These are phyloP conservation scores for Coniochaeta sp. DNA, from an alignment of 2,329 filamentous ascomycete species.

Conservation along the genomic window DNA sequence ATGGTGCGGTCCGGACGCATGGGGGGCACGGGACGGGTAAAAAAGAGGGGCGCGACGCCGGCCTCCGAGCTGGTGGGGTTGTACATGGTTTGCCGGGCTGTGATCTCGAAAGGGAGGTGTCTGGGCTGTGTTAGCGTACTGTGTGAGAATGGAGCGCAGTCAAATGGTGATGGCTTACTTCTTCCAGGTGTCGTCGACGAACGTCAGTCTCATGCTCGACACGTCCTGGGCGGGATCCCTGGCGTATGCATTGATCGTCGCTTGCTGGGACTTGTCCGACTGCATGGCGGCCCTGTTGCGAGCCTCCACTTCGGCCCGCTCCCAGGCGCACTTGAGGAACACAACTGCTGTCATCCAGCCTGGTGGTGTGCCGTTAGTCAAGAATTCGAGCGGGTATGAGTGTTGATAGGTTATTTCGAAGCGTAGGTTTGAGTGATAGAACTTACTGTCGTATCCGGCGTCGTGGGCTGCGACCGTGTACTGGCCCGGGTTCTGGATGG, in stretches of 20 bases:
- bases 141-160: background rate
- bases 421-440: background rate
- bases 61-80: too few species aligned
- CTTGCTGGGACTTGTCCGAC: background rate
- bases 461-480: slow-evolving; percentile 33
- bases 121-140: background rate
- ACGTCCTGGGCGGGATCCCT: background rate
- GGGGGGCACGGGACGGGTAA: background rate
- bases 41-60: background rate
- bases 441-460: slow-evolving; percentile 53
- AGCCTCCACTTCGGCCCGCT: background rate
- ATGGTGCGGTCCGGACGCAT: background rate
- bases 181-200: background rate
- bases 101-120: background rate
- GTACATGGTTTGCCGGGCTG: too few species aligned
- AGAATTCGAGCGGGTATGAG: background rate
- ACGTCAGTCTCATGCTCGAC: background rate
- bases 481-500: background rate
- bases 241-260: background rate
- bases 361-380: slow-evolving; percentile 9
- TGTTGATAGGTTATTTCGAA: background rate
- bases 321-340: slow-evolving; percentile 23
- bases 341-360: slow-evolving; percentile 36
- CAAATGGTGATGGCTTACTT: background rate
- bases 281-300: background rate